Percentiles rank a stretch among this genome's conserved stretches.
Conservation (phyloP, 192 early-diverging fungal genomes). For the Piromyces finnis region DNA sequence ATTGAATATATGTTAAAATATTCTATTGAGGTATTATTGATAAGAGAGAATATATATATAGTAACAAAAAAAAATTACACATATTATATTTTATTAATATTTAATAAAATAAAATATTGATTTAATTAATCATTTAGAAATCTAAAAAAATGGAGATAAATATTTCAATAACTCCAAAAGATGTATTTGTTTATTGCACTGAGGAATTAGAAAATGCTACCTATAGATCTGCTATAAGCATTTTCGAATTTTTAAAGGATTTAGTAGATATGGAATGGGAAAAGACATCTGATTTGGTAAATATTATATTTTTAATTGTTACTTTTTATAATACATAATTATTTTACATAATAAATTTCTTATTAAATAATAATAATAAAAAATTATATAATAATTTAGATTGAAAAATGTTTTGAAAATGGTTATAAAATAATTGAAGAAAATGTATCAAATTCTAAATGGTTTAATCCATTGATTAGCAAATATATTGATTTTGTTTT, state of each 20-base stretch:
- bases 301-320: background rate
- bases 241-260: background rate
- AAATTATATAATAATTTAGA: too few species aligned
- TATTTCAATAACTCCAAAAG: background rate
- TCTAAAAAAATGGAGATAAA: background rate
- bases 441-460: background rate
- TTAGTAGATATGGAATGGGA: slow-evolving; percentile 5
- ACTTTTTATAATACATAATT: too few species aligned
- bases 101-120: too few species aligned
- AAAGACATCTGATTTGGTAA: background rate
- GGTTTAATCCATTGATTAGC: background rate
- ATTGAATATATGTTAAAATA: background rate
- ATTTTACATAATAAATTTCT: too few species aligned
- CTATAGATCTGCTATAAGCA: slow-evolving; percentile 1
- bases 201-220: slow-evolving; percentile 7
- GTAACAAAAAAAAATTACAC: too few species aligned
- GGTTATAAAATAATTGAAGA: background rate
- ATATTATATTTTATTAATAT: too few species aligned
- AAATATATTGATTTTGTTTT: background rate
- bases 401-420: background rate
- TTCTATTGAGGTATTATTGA: background rate
- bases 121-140: background rate
- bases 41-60: too few species aligned
- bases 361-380: too few species aligned
- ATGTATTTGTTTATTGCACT: background rate